Conservation (phyloP, 2,329 filamentous ascomycete genomes). For the Pseudopithomyces maydicus region DNA sequence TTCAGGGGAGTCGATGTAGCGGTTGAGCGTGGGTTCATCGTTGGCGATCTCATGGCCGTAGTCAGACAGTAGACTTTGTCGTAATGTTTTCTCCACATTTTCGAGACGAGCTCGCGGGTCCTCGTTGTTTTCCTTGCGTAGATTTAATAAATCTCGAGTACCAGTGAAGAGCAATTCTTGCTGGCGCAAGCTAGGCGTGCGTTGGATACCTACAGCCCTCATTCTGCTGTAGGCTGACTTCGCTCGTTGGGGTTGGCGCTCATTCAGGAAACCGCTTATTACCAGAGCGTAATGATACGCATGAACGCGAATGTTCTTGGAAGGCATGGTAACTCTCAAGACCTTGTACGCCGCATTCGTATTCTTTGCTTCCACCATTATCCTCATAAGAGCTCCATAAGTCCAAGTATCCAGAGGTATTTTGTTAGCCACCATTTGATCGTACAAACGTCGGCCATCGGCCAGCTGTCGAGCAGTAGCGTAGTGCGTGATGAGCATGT, state of each 20-base stretch:
- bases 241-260: conserved; percentile 52
- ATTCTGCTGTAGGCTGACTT: conserved; percentile 56
- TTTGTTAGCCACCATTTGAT: conserved; percentile 58
- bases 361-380: conserved; percentile 57
- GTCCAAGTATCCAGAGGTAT: conserved; percentile 62
- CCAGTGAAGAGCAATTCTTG: conserved; percentile 40
- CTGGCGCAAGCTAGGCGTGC: conserved; percentile 51
- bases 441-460: conserved; percentile 59
- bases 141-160: conserved; percentile 22
- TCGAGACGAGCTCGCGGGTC: conserved; percentile 25
- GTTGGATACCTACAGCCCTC: conserved; percentile 42
- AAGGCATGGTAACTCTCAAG: conserved; percentile 55
- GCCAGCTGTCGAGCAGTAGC: conserved; percentile 66
- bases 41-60: conserved; percentile 36
- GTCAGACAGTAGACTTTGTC: conserved; percentile 29
- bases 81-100: conserved; percentile 32
- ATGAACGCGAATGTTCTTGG: conserved; percentile 49
- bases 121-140: conserved; percentile 17
- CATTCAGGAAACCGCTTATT: conserved; percentile 56
- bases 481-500: conserved; percentile 72
- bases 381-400: conserved; percentile 66
- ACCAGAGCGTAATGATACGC: conserved; percentile 60
- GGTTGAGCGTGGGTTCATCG: conserved; percentile 29
- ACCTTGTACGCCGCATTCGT: conserved; percentile 63
- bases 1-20: conserved; percentile 30